Base-by-base conservation (phyloP, 768 basidiomycete species). In the Tulasnella sp. region DNA sequence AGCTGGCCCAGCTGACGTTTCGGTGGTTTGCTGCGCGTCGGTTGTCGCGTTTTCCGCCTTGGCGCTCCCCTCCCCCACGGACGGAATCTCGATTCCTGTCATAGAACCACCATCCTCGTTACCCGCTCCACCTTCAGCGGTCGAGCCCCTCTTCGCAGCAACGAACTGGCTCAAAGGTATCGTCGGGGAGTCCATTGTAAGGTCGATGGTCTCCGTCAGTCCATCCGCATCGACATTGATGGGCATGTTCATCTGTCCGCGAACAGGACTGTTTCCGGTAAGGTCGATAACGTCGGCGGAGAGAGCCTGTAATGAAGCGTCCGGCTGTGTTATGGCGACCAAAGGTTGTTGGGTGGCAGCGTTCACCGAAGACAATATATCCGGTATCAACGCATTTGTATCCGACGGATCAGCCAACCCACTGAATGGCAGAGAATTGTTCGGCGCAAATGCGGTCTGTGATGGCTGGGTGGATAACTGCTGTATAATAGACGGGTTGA, bases 171-270 rank as follows among this genome's bases (percentile, higher is more conserved):
- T 79, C 12, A 79, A 31, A n/a, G 78, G 71, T 46, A 74, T 44
- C 4, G 78, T 71, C 5, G 78, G 78, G 27, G 78, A 79, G 46
- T 79, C 78, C 46, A 79, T 74, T 31, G 78, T 79, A 16, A 79
- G 42, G 72, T 79, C 78, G n/a, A 79, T 79, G 19, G 72, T 48
- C n/a, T 77, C 76, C 9, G 48, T 27, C 21, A 21, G 52, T 31
- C 58, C 58, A 7, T 39, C 71, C 31, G 27, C 52, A n/a, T 48
- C 42, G 27, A 79, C 24, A 39, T 71, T 71, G 19, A 74, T 39
- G 4, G 71, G 42, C 71, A 74, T 56, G n/a, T 18, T 72, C 78
- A 71, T 31, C 24, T 62, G 27, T 16, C 58, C 76, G 24, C 46
- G 31, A 31, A 77, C 10, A 16, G 78, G 78, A 21, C 62, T 79